Base-by-base conservation (phyloP, 176 grass and related monocot genomes). In the Triticum monococcum region DNA sequence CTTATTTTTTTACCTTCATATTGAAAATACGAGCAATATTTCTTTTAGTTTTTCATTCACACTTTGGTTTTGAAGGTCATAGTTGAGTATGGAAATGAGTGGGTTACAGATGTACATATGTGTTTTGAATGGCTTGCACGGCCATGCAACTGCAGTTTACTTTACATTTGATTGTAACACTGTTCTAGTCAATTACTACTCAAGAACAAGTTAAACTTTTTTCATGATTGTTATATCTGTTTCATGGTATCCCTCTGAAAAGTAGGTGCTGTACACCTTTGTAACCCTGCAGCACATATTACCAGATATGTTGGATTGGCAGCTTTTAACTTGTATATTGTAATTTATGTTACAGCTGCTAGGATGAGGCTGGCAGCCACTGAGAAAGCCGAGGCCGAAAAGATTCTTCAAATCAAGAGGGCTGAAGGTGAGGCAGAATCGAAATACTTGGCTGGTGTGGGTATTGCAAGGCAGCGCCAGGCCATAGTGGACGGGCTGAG, bases 371-470 rank as follows among this genome's bases (percentile, higher is more conserved):
- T 94, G 68, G 95, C 95, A 37, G 95, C 90, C 35, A 97, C 87
- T 20, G 95, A 97, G 69, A 97, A 97, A 80, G 95, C 95, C 12
- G 95, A 97, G 83, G 95, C 92, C 0, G 95, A 97, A 31, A 97
- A 94, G 74, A 97, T 97, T 30, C 68, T 97, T 4, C 95, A 97
- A 78, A 94, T 97, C 59, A 97, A 97, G 84, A 88, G 88, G 38
- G 95, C 92, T 12, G 95, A 97, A 85, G 95, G 92, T 57, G 95
- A 97, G 20, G 92, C 95, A 52, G 95, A 97, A 54, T 91, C 95
- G 2, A 97, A 97, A 25, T 97, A 97, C 81, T 89, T 97, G 64
- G 82, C 95, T 10, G 95, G 92, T 57, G 20, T 94, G 22, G 95
- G 95, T 72, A 97, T 97, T 2, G 95, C 95, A 77, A 93, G 95